Evolutionary conservation across 1,139 yeast species (phyloP).

Genomic region (Debaryomycetaceae sp.): DNA sequence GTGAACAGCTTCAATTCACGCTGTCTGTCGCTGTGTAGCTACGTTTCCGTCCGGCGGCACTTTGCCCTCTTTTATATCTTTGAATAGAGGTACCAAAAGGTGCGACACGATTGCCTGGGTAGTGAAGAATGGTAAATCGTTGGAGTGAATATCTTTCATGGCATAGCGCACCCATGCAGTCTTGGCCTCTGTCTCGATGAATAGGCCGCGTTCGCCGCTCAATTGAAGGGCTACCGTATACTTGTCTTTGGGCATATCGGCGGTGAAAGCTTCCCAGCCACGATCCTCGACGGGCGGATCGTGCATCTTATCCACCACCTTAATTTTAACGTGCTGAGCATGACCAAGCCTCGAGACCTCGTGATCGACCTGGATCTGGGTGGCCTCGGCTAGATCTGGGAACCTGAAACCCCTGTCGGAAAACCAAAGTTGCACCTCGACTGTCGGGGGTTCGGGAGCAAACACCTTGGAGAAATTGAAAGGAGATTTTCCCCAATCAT

Average conservation of each 20-base stretch:
- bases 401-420: slow-evolving; percentile 30
- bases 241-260: slow-evolving; percentile 5
- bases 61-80: too few species aligned
- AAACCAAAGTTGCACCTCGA: slow-evolving; percentile 21
- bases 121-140: slow-evolving; percentile 50
- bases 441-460: slow-evolving; percentile 4
- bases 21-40: too few species aligned
- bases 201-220: slow-evolving; percentile 21
- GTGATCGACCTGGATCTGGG: slow-evolving; percentile 27
- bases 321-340: slow-evolving; percentile 5
- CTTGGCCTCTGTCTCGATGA: slow-evolving; percentile 26
- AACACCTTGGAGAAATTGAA: background rate
- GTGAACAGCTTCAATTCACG: too few species aligned
- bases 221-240: slow-evolving; percentile 19
- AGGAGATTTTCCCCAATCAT: background rate
- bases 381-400: slow-evolving; percentile 37
- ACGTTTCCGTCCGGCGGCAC: too few species aligned
- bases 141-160: slow-evolving; percentile 36
- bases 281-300: background rate
- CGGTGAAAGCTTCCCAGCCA: background rate
- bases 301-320: slow-evolving; percentile 11
- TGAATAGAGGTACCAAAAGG: too few species aligned
- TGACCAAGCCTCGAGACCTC: slow-evolving; percentile 8
- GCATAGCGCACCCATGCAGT: slow-evolving; percentile 33
- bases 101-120: slow-evolving; percentile 49